Conservation (phyloP, 2,329 filamentous ascomycete genomes). For the Hypomyces rosellus region DNA sequence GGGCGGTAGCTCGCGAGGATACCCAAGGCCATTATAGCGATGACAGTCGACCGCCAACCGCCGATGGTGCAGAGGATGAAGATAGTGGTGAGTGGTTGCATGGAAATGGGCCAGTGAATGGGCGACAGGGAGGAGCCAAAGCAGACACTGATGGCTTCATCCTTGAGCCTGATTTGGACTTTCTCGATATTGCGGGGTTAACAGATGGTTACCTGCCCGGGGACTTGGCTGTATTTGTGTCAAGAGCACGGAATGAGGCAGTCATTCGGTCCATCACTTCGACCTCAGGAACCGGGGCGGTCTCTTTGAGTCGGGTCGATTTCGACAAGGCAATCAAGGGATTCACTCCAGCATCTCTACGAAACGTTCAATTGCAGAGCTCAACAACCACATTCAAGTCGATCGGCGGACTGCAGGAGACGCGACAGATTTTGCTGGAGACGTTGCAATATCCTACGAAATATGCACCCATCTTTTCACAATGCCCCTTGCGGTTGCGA, state of each 20-base stretch:
- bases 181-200: slow-evolving; percentile 85
- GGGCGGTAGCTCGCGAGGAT: slow-evolving; percentile 36
- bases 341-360: slow-evolving; percentile 89
- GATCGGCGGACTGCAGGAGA: slow-evolving; percentile 82
- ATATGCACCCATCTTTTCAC: slow-evolving; percentile 94
- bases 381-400: slow-evolving; percentile 88
- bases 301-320: slow-evolving; percentile 65
- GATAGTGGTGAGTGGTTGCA: slow-evolving; percentile 68
- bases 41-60: slow-evolving; percentile 52
- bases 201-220: slow-evolving; percentile 98
- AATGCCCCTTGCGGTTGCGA: slow-evolving; percentile 88
- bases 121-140: slow-evolving; percentile 33
- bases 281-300: slow-evolving; percentile 36
- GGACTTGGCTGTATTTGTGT: slow-evolving; percentile 78
- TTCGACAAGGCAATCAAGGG: slow-evolving; percentile 82
- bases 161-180: slow-evolving; percentile 72
- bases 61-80: slow-evolving; percentile 47
- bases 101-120: slow-evolving; percentile 54
- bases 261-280: slow-evolving; percentile 73
- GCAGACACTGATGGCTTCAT: slow-evolving; percentile 56
- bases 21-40: slow-evolving; percentile 30
- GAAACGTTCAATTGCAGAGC: slow-evolving; percentile 88
- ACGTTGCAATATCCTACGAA: slow-evolving; percentile 96
- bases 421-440: slow-evolving; percentile 85
- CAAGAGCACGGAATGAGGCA: slow-evolving; percentile 84